Percentiles rank a stretch among this genome's conserved stretches.
Evolutionary conservation across 495 filamentous ascomycete species (phyloP).

Genomic region (Penicillium tannophilum): DNA sequence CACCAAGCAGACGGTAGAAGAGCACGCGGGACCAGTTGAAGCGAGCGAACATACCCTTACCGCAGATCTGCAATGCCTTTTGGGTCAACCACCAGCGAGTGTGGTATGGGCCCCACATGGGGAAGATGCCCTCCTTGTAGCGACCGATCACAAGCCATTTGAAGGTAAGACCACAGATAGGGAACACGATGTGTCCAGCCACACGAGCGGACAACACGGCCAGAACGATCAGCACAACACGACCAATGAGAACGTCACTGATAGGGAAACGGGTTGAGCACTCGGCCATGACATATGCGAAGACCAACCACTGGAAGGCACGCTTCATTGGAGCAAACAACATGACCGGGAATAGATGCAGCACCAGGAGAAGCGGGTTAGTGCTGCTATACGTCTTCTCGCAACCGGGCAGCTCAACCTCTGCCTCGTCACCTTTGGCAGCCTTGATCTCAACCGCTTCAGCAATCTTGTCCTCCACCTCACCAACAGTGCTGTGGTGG

Average conservation of each 20-base stretch:
- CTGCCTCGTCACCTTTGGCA: conserved; percentile 13
- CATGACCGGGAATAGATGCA: conserved; percentile 40
- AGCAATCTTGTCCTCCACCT: conserved; percentile 22
- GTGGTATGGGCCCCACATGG: conserved; percentile 53
- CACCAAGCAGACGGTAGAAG: conserved; percentile 46
- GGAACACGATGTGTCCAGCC: conserved; percentile 26
- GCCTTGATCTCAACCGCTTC: conserved; percentile 27
- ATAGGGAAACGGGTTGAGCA: conserved; percentile 24
- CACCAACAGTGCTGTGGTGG: conserved; percentile 31
- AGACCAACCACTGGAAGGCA: conserved; percentile 42
- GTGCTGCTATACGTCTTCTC: conserved; percentile 41
- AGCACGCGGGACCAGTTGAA: conserved; percentile 33
- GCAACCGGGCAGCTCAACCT: conserved; percentile 24
- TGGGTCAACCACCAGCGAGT: conserved; percentile 52
- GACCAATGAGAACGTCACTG: conserved; percentile 26
- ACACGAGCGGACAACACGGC: conserved; percentile 34
- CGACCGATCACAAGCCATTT: conserved; percentile 51
- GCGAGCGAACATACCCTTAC: conserved; percentile 38
- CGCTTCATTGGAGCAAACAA: conserved; percentile 40
- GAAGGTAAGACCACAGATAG: conserved; percentile 37
- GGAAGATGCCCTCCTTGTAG: conserved; percentile 44
- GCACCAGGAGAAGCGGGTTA: conserved; percentile 35
- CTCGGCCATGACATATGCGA: conserved; percentile 34
- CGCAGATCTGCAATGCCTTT: conserved; percentile 42
- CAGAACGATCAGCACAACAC: conserved; percentile 36